Evolutionary conservation across 371 early-diverging fungal species (phyloP), one percentile per base, ranked within the genome.

Genomic region (Sporodiniella umbellata): DNA sequence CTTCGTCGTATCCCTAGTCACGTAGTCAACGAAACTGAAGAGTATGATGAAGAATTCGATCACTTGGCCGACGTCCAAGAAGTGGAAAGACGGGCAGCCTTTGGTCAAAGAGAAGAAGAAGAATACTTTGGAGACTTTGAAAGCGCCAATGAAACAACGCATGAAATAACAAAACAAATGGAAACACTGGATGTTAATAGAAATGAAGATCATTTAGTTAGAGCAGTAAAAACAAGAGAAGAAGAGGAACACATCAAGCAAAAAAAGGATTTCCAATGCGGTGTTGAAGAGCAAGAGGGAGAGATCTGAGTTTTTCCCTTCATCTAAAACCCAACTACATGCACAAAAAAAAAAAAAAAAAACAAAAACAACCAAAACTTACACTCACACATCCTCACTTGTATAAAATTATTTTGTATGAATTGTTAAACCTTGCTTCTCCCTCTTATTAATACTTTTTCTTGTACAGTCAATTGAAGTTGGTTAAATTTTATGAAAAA

Each of bases 41-140:
- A 67, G 2, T 63, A 58, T 12, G 63, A 68, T 25, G 75, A 70
- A 2, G 66, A 74, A 7, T 65, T 61, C 48, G 70, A 72, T 42
- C 61, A 64, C 48, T 53, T 48, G 49, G 68, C 64, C n/a, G 68
- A 62, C 21, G 50, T 51, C 10, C 66, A 59, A 23, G 71, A 70
- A 21, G 39, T 70, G 24, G 66, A 58, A 42, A 60, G 68, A 61
- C 47, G 62, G 48, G 65, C 51, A 48, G 44, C 54, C n/a, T 39
- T 58, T 48, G 46, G 58, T 43, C 37, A 43, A 17, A 22, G 43
- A 14, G 51, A 48, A 14, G 33, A 59, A 2, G 52, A 56, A 42
- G 54, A 60, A 2, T 48, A 57, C 11, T 49, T 49, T 28, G 60
- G 42, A 5, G 38, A 56, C 8, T 64, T 67, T 51, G 51, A 62